Conservation (phyloP, 1,284 basidiomycete species). For the Phaffia rhodozyma region DNA sequence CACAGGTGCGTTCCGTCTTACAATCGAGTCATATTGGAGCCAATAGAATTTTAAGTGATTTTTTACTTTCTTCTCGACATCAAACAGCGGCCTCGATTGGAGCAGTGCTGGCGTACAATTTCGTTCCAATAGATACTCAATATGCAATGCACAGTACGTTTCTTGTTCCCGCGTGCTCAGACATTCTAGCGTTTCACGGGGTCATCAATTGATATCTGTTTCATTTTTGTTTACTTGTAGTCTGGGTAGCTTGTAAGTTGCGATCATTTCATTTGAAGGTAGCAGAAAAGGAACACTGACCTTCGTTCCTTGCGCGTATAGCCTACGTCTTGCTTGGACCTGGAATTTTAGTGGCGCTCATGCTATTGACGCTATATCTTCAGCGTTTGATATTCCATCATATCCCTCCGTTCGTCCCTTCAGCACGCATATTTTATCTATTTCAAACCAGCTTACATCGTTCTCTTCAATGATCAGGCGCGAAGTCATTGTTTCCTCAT, state of each 20-base stretch:
- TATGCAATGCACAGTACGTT: slow-evolving; percentile 6
- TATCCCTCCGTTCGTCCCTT: slow-evolving; percentile 5
- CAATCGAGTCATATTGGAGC: neutral
- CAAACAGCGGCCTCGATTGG: slow-evolving; percentile 14
- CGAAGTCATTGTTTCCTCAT: slow-evolving; percentile 18
- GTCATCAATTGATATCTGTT: neutral
- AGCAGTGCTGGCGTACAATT: slow-evolving; percentile 11
- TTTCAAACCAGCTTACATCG: neutral
- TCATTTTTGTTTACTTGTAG: neutral
- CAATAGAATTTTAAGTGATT: neutral
- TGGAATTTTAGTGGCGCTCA: slow-evolving; percentile 11
- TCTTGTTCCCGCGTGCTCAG: neutral
- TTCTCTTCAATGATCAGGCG: slow-evolving; percentile 6
- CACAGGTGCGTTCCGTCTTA: slow-evolving; percentile 3
- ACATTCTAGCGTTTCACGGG: no score
- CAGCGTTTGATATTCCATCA: slow-evolving; percentile 18
- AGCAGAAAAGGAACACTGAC: neutral
- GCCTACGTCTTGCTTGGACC: slow-evolving; percentile 16
- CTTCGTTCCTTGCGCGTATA: neutral
- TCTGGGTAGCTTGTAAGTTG: neutral
- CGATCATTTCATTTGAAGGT: neutral
- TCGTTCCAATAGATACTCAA: neutral
- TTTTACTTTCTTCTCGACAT: neutral
- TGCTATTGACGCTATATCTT: slow-evolving; percentile 16
- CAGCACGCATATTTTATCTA: neutral